Base-by-base conservation (phyloP, 2,329 filamentous ascomycete genomes). In the Erysiphe pulchra region DNA sequence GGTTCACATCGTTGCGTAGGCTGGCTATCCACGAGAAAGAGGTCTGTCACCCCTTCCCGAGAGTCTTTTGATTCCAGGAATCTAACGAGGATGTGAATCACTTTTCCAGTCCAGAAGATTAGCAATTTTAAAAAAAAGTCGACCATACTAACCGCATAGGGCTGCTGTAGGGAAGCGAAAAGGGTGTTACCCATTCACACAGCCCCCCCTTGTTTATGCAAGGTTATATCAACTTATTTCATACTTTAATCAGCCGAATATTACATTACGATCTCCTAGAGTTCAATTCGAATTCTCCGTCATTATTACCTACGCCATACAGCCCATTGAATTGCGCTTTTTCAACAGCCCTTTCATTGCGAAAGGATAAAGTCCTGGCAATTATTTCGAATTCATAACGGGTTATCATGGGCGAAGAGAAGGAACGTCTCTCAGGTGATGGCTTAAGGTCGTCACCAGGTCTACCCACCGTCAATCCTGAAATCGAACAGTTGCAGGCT, bases 341-440 rank as follows among this genome's bases (percentile, higher is more conserved):
- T 34, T 10, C 32, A n/a, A 10, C 14, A 34, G 11, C 32, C 32
- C 32, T 34, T 34, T 34, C 11, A 11, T 34, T n/a, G 32, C 11
- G 32, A 34, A 34, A 34, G 20, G 20, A 24, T 24, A 24, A 24
- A 24, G 20, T 24, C 20, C 20, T 3, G 20, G 20, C 20, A 34
- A 34, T 34, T 34, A 34, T 34, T 2, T 4, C 32, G 32, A 12
- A 12, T 2, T 34, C 32, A 34, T 2, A 4, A n/a, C 32, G 32
- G 32, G 10, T 7, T 58, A 65, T 60, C 50, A 80, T 79, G 74
- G 70, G 63, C 51, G 80, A 80, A 60, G 81, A 93, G 63, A 94
- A 93, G 66, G 77, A 71, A 55, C 79, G 86, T 59, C 69, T 76
- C 56, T 93, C 84, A 42, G 80, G 80, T 62, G 86, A 93, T 62